These are phyloP conservation scores for Mangifera indica DNA, from an alignment of 345 rosid species.

Conservation along the genomic window DNA sequence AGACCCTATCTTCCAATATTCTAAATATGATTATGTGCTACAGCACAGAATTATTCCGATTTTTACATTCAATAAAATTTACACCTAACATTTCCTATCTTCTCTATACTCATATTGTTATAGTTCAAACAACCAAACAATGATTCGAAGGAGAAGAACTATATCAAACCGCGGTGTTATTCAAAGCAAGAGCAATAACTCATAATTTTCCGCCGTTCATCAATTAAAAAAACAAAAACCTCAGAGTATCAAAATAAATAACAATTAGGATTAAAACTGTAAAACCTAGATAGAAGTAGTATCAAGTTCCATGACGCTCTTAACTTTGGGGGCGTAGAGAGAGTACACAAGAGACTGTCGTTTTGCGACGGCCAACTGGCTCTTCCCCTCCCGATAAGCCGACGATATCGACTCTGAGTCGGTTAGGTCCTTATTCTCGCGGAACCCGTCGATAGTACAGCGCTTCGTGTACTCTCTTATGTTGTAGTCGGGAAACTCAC, in stretches of 20 bases:
- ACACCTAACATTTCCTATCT: no score
- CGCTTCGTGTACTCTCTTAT: constrained; percentile 77
- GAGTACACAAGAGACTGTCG: constrained; percentile 63
- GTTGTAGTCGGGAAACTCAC: constrained; percentile 73
- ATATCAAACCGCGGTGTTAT: no score
- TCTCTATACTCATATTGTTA: no score
- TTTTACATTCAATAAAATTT: no score
- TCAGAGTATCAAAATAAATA: background rate
- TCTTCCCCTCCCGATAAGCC: constrained; percentile 55
- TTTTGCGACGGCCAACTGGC: constrained; percentile 65
- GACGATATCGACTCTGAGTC: constrained; percentile 44
- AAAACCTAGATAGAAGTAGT: background rate
- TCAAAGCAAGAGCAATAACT: no score
- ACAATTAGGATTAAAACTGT: background rate
- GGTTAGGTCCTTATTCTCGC: constrained; percentile 43
- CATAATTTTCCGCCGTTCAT: no score
- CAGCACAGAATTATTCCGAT: no score
- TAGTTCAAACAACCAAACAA: no score
- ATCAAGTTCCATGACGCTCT: constrained; percentile 69
- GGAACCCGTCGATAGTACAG: constrained; percentile 74
- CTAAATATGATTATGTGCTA: no score
- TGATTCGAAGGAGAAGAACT: no score
- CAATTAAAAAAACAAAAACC: no score
- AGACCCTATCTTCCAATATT: no score
- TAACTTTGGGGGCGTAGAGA: constrained; percentile 68